phyloP scores from a whole-genome alignment of 73 alveolate genomes.

The Paramecium primaurelia region DNA sequence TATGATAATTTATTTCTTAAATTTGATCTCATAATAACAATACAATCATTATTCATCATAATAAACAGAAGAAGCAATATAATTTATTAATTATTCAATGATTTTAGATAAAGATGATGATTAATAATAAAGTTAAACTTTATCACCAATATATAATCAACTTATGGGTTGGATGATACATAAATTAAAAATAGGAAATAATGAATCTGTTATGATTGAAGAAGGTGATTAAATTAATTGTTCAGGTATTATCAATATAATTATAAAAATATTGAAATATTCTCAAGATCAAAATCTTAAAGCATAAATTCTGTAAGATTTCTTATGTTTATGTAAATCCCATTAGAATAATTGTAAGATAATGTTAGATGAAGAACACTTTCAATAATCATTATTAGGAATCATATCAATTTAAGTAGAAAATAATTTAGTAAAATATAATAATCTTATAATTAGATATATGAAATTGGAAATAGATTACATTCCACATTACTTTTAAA shows the following conservation, averaged over 20 bases:
- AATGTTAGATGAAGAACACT: not conserved
- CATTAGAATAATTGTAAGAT: not conserved
- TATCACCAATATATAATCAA: not conserved
- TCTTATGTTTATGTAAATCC: not conserved
- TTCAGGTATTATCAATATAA: not conserved
- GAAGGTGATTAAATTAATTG: slow-evolving; percentile 3
- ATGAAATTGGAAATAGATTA: not conserved
- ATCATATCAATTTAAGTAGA: not conserved
- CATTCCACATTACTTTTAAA: not conserved
- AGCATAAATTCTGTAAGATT: not conserved
- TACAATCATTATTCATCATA: not conserved
- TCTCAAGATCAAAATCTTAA: not conserved
- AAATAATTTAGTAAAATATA: not conserved
- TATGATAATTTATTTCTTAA: not conserved
- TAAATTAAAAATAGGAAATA: not conserved
- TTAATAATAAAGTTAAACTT: not conserved
- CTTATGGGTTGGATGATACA: not conserved
- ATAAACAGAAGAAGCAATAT: not conserved
- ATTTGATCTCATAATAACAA: not conserved
- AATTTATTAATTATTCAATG: not conserved
- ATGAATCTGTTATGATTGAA: not conserved
- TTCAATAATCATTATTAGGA: not conserved
- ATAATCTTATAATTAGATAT: not conserved
- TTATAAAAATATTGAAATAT: not conserved
- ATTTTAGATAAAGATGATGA: not conserved